Evolutionary conservation across 345 rosid genomes (phyloP).

Genomic region (Pseudoturritis turrita): DNA sequence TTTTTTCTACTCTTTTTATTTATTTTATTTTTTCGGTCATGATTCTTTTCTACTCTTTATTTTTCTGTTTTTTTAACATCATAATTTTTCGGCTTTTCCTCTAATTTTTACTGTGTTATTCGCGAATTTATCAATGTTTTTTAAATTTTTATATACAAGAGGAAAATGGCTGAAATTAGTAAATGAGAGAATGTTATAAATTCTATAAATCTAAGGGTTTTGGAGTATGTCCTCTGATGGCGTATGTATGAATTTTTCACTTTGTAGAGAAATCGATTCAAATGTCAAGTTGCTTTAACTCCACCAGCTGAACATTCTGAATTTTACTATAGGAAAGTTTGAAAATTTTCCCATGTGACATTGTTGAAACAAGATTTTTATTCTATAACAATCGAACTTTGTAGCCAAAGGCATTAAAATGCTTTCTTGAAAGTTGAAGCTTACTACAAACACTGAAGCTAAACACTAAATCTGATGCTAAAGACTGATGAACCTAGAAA

Average conservation of each 20-base stretch:
- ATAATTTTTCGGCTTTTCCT: background rate
- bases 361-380: background rate
- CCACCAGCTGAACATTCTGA: background rate
- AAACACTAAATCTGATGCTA: background rate
- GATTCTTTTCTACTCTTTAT: too few species aligned
- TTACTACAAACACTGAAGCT: background rate
- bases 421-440: background rate
- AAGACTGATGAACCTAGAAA: background rate
- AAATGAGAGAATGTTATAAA: too few species aligned
- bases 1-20: too few species aligned
- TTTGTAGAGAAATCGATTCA: background rate
- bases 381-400: background rate
- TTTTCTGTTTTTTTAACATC: background rate
- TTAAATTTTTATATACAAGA: too few species aligned
- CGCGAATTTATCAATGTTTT: background rate
- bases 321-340: background rate
- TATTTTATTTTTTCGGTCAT: too few species aligned
- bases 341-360: background rate
- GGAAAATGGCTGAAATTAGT: too few species aligned
- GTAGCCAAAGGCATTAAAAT: background rate
- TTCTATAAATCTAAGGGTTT: too few species aligned
- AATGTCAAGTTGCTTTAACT: background rate
- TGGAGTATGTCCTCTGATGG: background rate
- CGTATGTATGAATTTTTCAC: background rate
- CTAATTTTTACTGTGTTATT: background rate